Evolutionary conservation across 345 rosid species (phyloP).

Genomic region (Kernera saxatilis): DNA sequence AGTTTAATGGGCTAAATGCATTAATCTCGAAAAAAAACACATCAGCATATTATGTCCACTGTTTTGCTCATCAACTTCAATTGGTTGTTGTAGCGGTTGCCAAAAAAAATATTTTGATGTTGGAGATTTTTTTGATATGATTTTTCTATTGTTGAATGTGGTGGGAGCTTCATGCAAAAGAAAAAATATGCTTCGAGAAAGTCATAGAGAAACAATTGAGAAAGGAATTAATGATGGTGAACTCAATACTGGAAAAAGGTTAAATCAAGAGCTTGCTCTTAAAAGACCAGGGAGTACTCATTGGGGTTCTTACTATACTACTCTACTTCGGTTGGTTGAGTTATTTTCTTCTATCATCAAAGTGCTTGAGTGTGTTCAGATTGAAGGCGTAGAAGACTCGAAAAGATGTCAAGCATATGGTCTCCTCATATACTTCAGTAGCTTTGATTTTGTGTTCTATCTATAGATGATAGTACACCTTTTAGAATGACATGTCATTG

Average conservation of each 20-base stretch:
- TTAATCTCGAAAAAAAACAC: too few relatives aligned
- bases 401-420: not conserved
- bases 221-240: not conserved
- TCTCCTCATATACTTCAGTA: not conserved
- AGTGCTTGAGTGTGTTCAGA: not conserved
- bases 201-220: not conserved
- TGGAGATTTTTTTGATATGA: not conserved
- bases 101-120: too few relatives aligned
- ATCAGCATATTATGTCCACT: too few relatives aligned
- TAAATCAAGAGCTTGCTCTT: not conserved
- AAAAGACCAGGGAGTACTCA: not conserved
- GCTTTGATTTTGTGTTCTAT: not conserved
- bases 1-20: too few relatives aligned
- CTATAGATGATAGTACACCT: not conserved
- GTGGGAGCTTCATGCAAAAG: not conserved
- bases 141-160: not conserved
- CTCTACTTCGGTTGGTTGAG: not conserved
- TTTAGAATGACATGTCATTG: not conserved
- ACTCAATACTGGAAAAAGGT: not conserved
- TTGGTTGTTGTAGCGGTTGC: too few relatives aligned
- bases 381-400: not conserved
- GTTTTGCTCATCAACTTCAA: too few relatives aligned
- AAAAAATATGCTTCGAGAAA: not conserved
- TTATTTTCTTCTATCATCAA: not conserved
- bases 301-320: not conserved